phyloP scores from a whole-genome alignment of 2,329 filamentous ascomycete genomes.

The Teratosphaeriaceae sp. region DNA sequence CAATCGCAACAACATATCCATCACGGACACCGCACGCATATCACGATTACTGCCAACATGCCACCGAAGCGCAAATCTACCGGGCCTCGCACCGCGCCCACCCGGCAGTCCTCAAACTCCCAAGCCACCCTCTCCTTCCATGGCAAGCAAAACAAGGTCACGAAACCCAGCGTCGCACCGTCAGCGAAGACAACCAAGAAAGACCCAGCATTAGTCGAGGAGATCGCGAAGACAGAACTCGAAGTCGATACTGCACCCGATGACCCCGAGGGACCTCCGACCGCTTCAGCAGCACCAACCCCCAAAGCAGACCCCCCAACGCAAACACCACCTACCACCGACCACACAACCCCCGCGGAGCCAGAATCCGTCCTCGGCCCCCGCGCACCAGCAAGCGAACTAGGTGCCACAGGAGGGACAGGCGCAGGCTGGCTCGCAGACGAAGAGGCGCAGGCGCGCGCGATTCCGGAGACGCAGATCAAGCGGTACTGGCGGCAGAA shows the following conservation, averaged over 20 bases:
- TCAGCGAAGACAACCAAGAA: constrained; percentile 31
- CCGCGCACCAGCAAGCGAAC: constrained; percentile 20
- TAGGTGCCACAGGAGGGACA: constrained; percentile 41
- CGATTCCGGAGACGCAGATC: constrained; percentile 62
- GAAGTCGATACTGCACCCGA: constrained; percentile 23
- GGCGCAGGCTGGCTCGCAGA: constrained; percentile 28
- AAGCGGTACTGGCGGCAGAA: constrained; percentile 69
- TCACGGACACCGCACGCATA: too few relatives aligned
- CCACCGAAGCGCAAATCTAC: constrained; percentile 10
- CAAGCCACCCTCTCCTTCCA: constrained; percentile 60
- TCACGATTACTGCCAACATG: too few relatives aligned
- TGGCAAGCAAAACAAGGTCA: constrained; percentile 44
- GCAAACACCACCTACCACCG: too few relatives aligned
- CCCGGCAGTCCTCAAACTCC: constrained; percentile 35
- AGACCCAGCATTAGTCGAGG: constrained; percentile 30
- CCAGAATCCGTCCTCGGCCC: constrained; percentile 28
- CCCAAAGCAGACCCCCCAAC: too few relatives aligned
- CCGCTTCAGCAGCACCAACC: constrained; percentile 34
- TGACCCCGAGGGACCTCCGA: constrained; percentile 28
- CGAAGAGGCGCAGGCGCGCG: constrained; percentile 53
- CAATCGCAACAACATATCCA: too few relatives aligned
- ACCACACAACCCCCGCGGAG: too few relatives aligned
- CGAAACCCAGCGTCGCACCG: constrained; percentile 44
- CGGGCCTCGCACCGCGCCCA: constrained; percentile 29
- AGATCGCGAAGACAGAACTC: constrained; percentile 17